These are phyloP conservation scores for Erigeron canadensis DNA, from an alignment of 129 eudicot genomes.

Conservation along the genomic window DNA sequence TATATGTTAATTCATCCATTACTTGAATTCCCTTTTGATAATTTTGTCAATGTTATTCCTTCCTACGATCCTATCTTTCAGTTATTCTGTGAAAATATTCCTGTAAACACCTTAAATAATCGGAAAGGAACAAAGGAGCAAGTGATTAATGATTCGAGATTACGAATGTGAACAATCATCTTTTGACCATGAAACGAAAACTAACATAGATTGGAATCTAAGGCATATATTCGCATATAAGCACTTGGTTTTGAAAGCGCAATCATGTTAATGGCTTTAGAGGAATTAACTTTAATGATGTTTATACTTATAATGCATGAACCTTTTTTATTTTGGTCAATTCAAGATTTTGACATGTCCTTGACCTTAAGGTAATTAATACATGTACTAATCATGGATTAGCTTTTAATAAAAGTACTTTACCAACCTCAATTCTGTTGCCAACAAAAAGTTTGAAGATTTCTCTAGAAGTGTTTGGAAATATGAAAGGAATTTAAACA, in stretches of 20 bases:
- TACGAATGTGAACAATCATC: conserved; percentile 9
- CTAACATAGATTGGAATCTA: conserved; percentile 4
- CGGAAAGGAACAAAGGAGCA: conserved; percentile 11
- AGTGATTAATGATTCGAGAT: conserved; percentile 13
- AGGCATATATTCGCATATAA: conserved; percentile 19
- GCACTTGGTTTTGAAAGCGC: conserved; percentile 8
- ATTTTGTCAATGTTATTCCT: background rate
- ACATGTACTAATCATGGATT: conserved; percentile 27
- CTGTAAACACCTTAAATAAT: conserved; percentile 6
- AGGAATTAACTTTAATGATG: conserved; percentile 18
- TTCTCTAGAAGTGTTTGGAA: background rate
- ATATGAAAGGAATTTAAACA: background rate
- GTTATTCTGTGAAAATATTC: background rate
- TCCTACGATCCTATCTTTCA: conserved; percentile 14
- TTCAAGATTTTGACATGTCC: conserved; percentile 32
- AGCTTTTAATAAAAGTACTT: conserved; percentile 26
- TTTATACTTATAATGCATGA: conserved; percentile 24
- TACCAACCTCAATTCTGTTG: conserved; percentile 21
- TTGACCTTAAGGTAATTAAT: conserved; percentile 20
- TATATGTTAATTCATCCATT: conserved; percentile 7
- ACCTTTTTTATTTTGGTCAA: conserved; percentile 25
- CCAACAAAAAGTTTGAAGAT: conserved; percentile 13
- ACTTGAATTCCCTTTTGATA: conserved; percentile 9
- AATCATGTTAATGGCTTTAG: conserved; percentile 16
- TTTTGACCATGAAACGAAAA: conserved; percentile 17